These are phyloP conservation scores for Tuber indicum DNA, from an alignment of 495 filamentous ascomycete genomes.

Conservation along the genomic window DNA sequence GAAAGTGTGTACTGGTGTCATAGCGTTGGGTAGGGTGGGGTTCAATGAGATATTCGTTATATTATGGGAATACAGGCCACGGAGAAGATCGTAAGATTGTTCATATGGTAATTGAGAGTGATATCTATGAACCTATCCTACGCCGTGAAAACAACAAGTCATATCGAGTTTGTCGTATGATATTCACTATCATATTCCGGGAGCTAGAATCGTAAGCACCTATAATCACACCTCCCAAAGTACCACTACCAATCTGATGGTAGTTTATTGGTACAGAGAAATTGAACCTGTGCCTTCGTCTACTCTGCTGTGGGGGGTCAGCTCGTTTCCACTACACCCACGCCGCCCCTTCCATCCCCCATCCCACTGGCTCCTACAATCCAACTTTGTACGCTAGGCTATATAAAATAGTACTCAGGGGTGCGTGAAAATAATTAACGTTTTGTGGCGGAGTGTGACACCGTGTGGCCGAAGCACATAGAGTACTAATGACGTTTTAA, in stretches of 20 bases:
- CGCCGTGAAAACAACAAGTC: background rate
- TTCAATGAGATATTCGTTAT: background rate
- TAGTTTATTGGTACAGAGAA: background rate
- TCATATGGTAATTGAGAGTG: background rate
- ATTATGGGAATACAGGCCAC: background rate
- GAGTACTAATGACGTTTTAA: no score
- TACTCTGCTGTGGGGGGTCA: background rate
- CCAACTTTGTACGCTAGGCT: no score
- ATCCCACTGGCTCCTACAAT: no score
- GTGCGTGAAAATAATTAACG: no score
- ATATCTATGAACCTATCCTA: background rate
- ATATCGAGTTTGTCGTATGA: background rate
- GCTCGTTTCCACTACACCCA: no score
- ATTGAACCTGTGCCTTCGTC: background rate
- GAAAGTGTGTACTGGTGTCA: background rate
- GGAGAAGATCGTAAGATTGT: background rate
- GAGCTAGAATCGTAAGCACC: background rate
- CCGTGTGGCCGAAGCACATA: no score
- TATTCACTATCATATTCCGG: background rate
- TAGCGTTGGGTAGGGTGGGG: background rate
- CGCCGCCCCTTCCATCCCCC: background rate
- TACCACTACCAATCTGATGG: background rate
- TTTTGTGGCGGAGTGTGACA: no score
- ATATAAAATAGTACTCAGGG: no score
- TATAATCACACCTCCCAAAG: background rate